Base-by-base conservation (phyloP, 345 rosid species). In the Mallotus nudiflorus region DNA sequence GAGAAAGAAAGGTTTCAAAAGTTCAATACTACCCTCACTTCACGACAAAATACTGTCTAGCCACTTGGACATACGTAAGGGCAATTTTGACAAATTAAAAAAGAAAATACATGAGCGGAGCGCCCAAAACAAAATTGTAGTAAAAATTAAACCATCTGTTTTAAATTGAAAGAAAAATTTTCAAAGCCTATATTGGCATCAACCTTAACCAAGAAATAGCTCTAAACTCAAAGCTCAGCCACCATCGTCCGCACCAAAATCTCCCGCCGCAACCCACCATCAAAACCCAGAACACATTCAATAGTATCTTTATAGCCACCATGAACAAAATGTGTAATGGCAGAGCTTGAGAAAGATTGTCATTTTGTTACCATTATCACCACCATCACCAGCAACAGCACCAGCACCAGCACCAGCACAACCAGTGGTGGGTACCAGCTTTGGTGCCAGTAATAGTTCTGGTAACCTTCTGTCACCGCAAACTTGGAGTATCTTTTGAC, bases 51-150 rank as follows among this genome's bases (percentile, higher is more conserved):
- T 22, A 68, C 79, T 75, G 68, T 76, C 54, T 37, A 70, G 55
- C 65, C 65, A 66, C 60, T 27, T 66, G 44, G 31, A 53, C 72
- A 70, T 68, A 40, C 16, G 4, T 1, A 59, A 45, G 75, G 73
- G 61, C 50, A 71, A 65, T 27, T 56, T 37, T 72, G 68, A 64
- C 24, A 6, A 24, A 67, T 78, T 39, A 37, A 70, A 67, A 76
- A 68, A 69, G 54, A 12, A 40, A 67, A 42, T 3, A 62, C 72
- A 45, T 69, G 76, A n/a, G n/a, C n/a, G n/a, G 82, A 15, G 83
- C 87, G 85, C 84, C 73, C 76, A 66, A 77, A 42, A 67, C 71
- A 33, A 74, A 66, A 70, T 74, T 65, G 60, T 33, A 33, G 37
- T 33, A n/a, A n/a, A n/a, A n/a, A n/a, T n/a, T n/a, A n/a, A n/a